phyloP scores from a whole-genome alignment of 2,329 filamentous ascomycete species.

The Paecilomyces fulvus region DNA sequence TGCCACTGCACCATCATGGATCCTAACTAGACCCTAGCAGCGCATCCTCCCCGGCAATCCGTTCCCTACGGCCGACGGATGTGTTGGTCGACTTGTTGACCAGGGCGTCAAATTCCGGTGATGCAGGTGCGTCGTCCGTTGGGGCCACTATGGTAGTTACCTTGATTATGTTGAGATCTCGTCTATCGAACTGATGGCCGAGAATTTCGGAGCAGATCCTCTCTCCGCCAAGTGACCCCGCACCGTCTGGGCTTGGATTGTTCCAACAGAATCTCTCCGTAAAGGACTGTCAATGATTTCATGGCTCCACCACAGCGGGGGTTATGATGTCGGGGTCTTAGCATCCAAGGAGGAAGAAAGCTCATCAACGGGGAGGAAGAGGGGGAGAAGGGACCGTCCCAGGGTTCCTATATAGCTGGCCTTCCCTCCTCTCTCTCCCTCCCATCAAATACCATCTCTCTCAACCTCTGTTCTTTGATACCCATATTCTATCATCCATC shows the following conservation, averaged over 20 bases:
- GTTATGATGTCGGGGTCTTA: background rate
- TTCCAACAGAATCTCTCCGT: background rate
- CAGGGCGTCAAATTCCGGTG: background rate
- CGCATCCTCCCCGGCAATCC: background rate
- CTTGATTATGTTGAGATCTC: too few relatives aligned
- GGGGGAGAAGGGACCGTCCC: background rate
- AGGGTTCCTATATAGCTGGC: background rate
- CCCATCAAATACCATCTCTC: background rate
- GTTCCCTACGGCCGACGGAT: background rate
- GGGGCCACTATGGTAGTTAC: too few relatives aligned
- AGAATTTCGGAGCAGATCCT: background rate
- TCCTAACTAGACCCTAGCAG: background rate
- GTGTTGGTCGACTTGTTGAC: background rate
- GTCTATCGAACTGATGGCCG: background rate
- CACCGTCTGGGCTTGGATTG: background rate
- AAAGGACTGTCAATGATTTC: background rate
- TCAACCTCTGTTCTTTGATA: constrained; percentile 1
- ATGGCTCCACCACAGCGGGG: background rate
- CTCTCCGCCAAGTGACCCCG: background rate
- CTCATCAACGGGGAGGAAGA: background rate
- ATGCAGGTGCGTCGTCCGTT: background rate
- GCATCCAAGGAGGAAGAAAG: background rate
- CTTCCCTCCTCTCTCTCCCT: background rate
- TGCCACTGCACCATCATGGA: background rate
- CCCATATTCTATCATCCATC: constrained; percentile 6